These are phyloP conservation scores for Phaffomyces antillensis DNA, from an alignment of 805 yeast genomes.

Conservation along the genomic window DNA sequence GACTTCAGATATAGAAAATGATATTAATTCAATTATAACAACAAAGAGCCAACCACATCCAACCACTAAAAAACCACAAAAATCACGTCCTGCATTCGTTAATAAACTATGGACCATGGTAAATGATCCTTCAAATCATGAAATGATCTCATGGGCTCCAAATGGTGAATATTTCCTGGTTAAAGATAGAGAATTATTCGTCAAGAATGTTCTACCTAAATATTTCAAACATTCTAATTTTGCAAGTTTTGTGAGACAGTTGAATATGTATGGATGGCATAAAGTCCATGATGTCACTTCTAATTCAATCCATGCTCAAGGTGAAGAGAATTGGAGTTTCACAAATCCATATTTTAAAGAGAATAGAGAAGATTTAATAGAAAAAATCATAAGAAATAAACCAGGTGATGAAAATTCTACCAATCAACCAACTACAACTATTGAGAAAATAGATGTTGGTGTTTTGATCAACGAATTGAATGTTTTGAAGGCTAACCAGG, in stretches of 20 bases:
- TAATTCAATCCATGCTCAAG: slow-evolving; percentile 49
- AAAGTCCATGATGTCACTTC: slow-evolving; percentile 88
- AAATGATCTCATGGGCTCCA: slow-evolving; percentile 74
- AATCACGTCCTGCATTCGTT: slow-evolving; percentile 81
- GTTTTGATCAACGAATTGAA: slow-evolving; percentile 37
- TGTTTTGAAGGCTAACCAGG: slow-evolving; percentile 67
- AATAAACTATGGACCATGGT: slow-evolving; percentile 95
- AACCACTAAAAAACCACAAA: slow-evolving; percentile 17
- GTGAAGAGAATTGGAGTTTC: slow-evolving; percentile 85
- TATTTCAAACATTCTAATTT: slow-evolving; percentile 94
- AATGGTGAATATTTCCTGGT: slow-evolving; percentile 87
- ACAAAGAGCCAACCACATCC: not conserved
- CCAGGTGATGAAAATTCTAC: slow-evolving; percentile 21
- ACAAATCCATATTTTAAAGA: slow-evolving; percentile 71
- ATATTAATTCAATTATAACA: not conserved
- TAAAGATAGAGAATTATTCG: slow-evolving; percentile 72
- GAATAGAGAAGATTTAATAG: slow-evolving; percentile 79
- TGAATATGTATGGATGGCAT: slow-evolving; percentile 99
- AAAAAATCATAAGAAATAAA: slow-evolving; percentile 71
- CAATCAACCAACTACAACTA: slow-evolving; percentile 4
- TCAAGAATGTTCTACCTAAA: slow-evolving; percentile 76
- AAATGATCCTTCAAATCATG: slow-evolving; percentile 63
- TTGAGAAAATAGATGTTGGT: slow-evolving; percentile 6
- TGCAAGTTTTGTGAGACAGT: slow-evolving; percentile 91
- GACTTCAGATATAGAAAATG: not conserved